Evolutionary conservation across 495 filamentous ascomycete species (phyloP), one percentile per base, ranked within the genome.

Genomic region (Lasiosphaeris hirsuta): DNA sequence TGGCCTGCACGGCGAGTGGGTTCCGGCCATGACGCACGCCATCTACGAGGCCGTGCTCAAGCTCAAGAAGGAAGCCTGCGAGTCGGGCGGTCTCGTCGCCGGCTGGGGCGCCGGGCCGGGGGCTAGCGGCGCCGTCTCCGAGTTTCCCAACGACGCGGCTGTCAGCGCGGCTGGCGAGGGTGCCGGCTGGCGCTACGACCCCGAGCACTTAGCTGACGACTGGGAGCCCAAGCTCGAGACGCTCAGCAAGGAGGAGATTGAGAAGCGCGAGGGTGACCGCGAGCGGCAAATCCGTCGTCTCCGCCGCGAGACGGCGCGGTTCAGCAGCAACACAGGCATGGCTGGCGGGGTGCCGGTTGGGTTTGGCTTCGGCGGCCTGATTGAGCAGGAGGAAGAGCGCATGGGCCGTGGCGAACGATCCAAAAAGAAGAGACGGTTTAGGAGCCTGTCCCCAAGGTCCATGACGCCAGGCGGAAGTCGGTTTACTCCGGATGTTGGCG

Each of bases 41-140:
- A 97, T 99, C 58, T 97, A 97, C 72, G 94, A 99, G 73, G 91
- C 94, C 7, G 91, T 93, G 1, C 75, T 97, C 39, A 87, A 88
- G 44, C 78, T 95, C 39, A 97, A 97, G 75, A 99, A 97, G 69
- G 95, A 97, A 67, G 90, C 92, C 3, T 94, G 89, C 71, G 93
- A 96, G 64, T 87, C 88, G 59, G 92, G 90, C 53, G 89, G 90
- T 10, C 72, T 93, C 4, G 79, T 94, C 2, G 81, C 82, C 37
- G 87, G 86, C 33, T 85, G 84, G 71, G 85, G 84, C 51, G 64
- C 57, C 1, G 51, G 34, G 1, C 45, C 54, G 0, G 51, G 49
- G 9, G 57, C 82, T 73, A 80, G 82, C 57, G 89, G 85, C 9
- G 79, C 85, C 30, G 64, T 64, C 1, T 63, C 63, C 14, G 90